These are phyloP conservation scores for Juncus effusus DNA, from an alignment of 176 grass and related monocot genomes.

Conservation along the genomic window DNA sequence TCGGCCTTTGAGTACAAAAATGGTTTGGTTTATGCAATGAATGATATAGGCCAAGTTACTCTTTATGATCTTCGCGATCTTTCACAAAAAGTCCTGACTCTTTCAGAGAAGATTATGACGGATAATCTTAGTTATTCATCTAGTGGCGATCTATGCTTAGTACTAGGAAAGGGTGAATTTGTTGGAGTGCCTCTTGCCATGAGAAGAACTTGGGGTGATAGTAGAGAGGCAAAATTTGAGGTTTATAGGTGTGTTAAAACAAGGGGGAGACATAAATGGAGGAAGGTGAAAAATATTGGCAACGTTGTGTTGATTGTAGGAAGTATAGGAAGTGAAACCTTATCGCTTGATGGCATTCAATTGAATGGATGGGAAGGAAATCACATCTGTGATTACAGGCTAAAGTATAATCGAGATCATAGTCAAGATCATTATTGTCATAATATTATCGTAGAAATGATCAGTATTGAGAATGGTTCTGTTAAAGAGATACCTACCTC, in stretches of 20 bases:
- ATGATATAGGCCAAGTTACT: background rate
- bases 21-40: slow-evolving; percentile 1
- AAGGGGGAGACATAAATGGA: background rate
- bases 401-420: no score
- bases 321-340: background rate
- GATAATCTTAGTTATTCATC: background rate
- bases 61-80: slow-evolving; percentile 5
- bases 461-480: no score
- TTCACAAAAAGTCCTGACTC: background rate
- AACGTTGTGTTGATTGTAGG: slow-evolving; percentile 11
- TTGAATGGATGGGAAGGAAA: slow-evolving; percentile 1
- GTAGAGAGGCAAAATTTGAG: no score
- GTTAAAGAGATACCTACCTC: no score
- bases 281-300: background rate
- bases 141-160: background rate
- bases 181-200: background rate
- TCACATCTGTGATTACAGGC: background rate
- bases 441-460: no score
- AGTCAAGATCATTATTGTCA: no score
- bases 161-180: slow-evolving; percentile 6
- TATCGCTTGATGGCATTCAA: background rate
- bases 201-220: background rate
- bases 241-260: no score
- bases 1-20: background rate
- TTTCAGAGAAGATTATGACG: no score